These are phyloP conservation scores for Bidens hawaiensis DNA, from an alignment of 140 eudicot genomes.

Conservation along the genomic window DNA sequence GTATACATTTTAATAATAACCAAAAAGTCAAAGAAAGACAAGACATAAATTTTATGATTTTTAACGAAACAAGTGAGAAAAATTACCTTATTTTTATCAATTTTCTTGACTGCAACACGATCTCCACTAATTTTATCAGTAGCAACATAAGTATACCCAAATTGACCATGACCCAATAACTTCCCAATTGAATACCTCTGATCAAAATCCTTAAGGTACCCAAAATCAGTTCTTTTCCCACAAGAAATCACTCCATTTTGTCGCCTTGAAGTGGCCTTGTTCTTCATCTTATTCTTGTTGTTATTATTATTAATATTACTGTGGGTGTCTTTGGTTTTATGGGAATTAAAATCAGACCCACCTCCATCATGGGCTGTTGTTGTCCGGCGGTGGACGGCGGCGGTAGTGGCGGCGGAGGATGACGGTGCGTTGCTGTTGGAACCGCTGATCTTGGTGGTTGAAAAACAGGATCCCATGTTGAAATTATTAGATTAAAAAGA, in stretches of 20 bases:
- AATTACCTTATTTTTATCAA: constrained; percentile 87
- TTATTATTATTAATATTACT: neutral
- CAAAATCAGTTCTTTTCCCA: constrained; percentile 96
- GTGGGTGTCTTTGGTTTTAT: constrained; percentile 14
- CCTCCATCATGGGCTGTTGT: constrained; percentile 26
- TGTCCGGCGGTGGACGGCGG: constrained; percentile 16
- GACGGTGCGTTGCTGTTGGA: constrained; percentile 36
- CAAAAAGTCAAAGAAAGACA: neutral
- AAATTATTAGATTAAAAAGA: constrained; percentile 7
- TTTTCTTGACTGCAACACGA: constrained; percentile 98
- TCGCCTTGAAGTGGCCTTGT: constrained; percentile 30
- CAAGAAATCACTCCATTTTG: constrained; percentile 53
- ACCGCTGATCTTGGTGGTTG: constrained; percentile 40
- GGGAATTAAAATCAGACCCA: constrained; percentile 16
- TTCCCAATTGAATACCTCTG: constrained; percentile 69
- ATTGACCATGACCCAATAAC: constrained; percentile 97
- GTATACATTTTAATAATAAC: neutral
- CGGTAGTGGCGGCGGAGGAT: constrained; percentile 20
- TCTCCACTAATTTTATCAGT: constrained; percentile 73
- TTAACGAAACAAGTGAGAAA: neutral
- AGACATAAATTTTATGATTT: neutral
- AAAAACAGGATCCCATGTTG: constrained; percentile 37
- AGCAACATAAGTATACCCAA: constrained; percentile 97
- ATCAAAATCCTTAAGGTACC: constrained; percentile 88
- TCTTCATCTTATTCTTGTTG: constrained; percentile 27